A percentile compares a stretch with the other conserved stretches of the same genome.
phyloP scores from a whole-genome alignment of 2,329 filamentous ascomycete genomes.

The Fusarium staphyleae region DNA sequence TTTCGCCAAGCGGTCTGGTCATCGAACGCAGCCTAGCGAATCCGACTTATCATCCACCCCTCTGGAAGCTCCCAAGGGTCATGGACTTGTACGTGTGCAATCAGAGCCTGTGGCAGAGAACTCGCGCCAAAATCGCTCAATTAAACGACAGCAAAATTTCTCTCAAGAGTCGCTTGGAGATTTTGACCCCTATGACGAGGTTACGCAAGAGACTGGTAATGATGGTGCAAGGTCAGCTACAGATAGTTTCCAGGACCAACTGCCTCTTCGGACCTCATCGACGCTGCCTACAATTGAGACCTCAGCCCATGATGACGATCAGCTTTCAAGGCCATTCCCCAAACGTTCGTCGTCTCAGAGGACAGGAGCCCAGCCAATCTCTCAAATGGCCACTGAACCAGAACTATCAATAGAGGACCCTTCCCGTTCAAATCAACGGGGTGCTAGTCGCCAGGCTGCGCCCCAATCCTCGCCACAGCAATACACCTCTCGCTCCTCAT shows the following conservation, averaged over 20 bases:
- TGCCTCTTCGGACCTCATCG: conserved; percentile 47
- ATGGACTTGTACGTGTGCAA: conserved; percentile 67
- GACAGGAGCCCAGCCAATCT: conserved; percentile 53
- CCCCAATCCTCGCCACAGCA: conserved; percentile 38
- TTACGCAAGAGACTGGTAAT: conserved; percentile 46
- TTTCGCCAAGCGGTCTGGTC: conserved; percentile 74
- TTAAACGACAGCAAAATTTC: conserved; percentile 58
- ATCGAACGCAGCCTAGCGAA: conserved; percentile 68
- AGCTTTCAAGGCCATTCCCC: conserved; percentile 51
- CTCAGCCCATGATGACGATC: conserved; percentile 55
- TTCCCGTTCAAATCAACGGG: conserved; percentile 49
- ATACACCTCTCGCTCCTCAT: conserved; percentile 40
- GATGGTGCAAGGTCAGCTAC: conserved; percentile 25
- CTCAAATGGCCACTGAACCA: conserved; percentile 40
- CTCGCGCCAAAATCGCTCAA: conserved; percentile 62
- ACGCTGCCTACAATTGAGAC: conserved; percentile 67
- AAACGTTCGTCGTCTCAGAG: conserved; percentile 64
- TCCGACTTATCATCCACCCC: conserved; percentile 45
- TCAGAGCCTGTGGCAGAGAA: conserved; percentile 68
- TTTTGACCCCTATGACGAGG: conserved; percentile 56
- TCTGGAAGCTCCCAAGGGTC: conserved; percentile 56
- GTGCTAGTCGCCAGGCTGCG: conserved; percentile 25
- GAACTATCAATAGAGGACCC: conserved; percentile 50
- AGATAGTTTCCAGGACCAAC: conserved; percentile 43
- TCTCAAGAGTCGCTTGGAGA: conserved; percentile 53